Evolutionary conservation across 1,139 yeast genomes (phyloP), one percentile per base, ranked within the genome.

Genomic region (Blastobotrys arbuscula): DNA sequence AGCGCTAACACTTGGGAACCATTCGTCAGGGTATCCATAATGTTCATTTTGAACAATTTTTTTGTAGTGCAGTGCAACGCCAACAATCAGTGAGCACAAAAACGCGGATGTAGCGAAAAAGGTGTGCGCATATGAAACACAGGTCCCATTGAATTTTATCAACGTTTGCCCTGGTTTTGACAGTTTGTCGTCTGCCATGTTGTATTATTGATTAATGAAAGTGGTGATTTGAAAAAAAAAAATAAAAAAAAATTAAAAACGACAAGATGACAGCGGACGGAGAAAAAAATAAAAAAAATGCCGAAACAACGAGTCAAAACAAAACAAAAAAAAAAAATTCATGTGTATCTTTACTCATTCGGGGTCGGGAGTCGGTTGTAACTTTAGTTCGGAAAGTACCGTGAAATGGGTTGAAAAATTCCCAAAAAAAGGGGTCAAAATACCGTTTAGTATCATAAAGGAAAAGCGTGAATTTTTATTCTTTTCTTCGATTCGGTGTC

Each of bases 1-100:
- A 1, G 98, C 97, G 30, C 95, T 84, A 2, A 92, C 98, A 59
- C 95, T 84, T 1, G 98, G 98, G 62, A 92, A 90, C 98, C 98
- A 92, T 67, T 92, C 98, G 52, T 89, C 94, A 1, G 98, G 98
- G 63, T 87, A 92, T 0, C 96, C 95, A 62, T 74, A 90, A 54
- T 80, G 79, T 41, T 92, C 84, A 65, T 92, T 92, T 59, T 82
- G 74, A 12, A 92, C 96, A 61, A 92, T 92, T 65, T 92, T 90
- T 53, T 84, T 72, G 65, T 82, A 89, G 66, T 89, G 97, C 15
- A 89, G 73, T 51, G 72, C 72, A 55, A 79, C 78, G 4, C 96
- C 97, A 35, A 85, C 80, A 0, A 74, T 65, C 34, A 89, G 73
- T 1, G 97, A 96, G 0, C 81, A 77, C 6, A 84, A 44, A 61